Evolutionary conservation across 2,329 filamentous ascomycete genomes (phyloP).

Genomic region (Arthrocladium fulminans): DNA sequence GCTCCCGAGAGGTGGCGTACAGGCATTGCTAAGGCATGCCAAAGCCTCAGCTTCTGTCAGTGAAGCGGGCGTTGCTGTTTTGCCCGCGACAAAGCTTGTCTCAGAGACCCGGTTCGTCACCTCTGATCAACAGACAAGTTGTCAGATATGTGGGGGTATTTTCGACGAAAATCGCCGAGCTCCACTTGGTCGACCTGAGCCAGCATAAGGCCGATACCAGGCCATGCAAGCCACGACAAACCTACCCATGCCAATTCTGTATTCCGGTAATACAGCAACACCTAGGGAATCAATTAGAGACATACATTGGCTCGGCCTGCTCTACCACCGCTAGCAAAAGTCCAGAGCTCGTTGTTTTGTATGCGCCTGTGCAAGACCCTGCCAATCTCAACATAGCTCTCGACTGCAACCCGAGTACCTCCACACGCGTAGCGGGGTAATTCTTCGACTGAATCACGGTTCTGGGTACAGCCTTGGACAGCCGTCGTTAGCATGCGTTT

Average conservation of each 20-base stretch:
- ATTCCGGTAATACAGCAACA: too few relatives aligned
- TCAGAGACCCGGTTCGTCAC: background rate
- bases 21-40: background rate
- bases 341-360: constrained; percentile 14
- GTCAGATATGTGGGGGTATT: background rate
- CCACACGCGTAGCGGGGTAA: constrained; percentile 53
- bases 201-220: background rate
- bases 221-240: background rate
- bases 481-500: constrained; percentile 50
- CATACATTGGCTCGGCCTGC: constrained; percentile 34
- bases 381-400: constrained; percentile 70
- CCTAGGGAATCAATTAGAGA: too few relatives aligned
- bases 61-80: background rate
- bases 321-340: constrained; percentile 21
- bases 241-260: background rate
- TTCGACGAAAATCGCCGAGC: background rate
- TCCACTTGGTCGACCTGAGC: background rate
- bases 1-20: too few relatives aligned
- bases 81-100: background rate
- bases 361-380: constrained; percentile 33
- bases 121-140: too few relatives aligned
- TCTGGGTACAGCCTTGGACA: constrained; percentile 50
- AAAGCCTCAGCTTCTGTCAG: background rate
- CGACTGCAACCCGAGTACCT: constrained; percentile 59
- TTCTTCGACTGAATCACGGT: constrained; percentile 49